Evolutionary conservation across 2,329 filamentous ascomycete genomes (phyloP).

Genomic region (Neophaeococcomyces mojaviensis): DNA sequence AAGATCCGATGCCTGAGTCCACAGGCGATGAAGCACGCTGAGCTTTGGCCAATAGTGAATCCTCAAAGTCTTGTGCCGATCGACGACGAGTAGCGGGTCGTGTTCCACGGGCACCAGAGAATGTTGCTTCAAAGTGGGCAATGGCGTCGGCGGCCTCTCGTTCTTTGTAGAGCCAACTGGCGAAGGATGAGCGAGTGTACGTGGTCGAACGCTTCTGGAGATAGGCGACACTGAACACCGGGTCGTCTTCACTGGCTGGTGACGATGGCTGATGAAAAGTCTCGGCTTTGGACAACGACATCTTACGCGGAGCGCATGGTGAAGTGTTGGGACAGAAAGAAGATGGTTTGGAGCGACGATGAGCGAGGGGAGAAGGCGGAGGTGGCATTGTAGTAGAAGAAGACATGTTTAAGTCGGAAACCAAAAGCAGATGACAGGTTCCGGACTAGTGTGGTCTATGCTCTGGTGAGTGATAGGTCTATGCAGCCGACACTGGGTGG

Average conservation of each 20-base stretch:
- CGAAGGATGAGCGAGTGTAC: slow-evolving; percentile 27
- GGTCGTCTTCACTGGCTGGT: slow-evolving; percentile 35
- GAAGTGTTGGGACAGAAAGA: slow-evolving; percentile 22
- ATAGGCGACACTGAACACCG: slow-evolving; percentile 37
- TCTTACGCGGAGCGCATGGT: slow-evolving; percentile 31
- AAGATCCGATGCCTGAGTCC: slow-evolving; percentile 83
- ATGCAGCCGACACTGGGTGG: background rate
- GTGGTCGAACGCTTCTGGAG: slow-evolving; percentile 62
- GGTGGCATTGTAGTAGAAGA: slow-evolving; percentile 11
- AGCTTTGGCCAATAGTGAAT: slow-evolving; percentile 26
- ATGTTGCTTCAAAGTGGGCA: slow-evolving; percentile 58
- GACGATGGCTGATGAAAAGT: slow-evolving; percentile 49
- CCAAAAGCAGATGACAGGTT: slow-evolving; percentile 6
- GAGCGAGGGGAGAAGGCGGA: slow-evolving; percentile 20
- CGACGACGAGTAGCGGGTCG: slow-evolving; percentile 27
- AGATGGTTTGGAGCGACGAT: slow-evolving; percentile 22
- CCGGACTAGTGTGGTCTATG: slow-evolving; percentile 4
- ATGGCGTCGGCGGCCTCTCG: slow-evolving; percentile 65
- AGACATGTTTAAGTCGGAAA: slow-evolving; percentile 9
- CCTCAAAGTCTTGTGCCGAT: slow-evolving; percentile 17
- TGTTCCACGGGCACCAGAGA: slow-evolving; percentile 39
- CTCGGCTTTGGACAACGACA: slow-evolving; percentile 61
- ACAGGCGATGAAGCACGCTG: slow-evolving; percentile 54
- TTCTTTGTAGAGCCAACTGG: slow-evolving; percentile 46
- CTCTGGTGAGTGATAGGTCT: slow-evolving; percentile 7